These are phyloP conservation scores for Fomes fomentarius DNA, from an alignment of 1,284 basidiomycete genomes.

Conservation along the genomic window DNA sequence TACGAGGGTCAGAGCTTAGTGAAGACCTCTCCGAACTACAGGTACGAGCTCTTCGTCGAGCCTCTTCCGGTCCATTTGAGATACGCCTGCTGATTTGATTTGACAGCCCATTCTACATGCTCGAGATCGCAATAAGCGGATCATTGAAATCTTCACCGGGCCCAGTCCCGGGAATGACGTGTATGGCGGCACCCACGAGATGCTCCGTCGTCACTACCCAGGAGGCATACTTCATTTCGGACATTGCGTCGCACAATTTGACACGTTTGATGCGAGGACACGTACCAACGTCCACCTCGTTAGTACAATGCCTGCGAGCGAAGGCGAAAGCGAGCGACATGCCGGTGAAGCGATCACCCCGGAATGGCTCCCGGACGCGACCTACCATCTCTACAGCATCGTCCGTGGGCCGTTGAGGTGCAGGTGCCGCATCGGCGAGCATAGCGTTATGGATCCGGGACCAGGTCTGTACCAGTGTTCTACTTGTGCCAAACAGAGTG, in stretches of 20 bases:
- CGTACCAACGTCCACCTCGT: no score
- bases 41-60: background rate
- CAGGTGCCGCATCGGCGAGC: background rate
- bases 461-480: background rate
- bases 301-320: no score
- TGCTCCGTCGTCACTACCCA: background rate
- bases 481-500: background rate
- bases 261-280: background rate
- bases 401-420: background rate
- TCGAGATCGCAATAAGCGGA: background rate
- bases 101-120: background rate
- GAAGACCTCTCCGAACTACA: background rate
- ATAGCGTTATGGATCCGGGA: background rate
- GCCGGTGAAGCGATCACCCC: no score
- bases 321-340: no score
- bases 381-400: background rate
- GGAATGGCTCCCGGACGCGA: background rate
- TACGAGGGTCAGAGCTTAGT: background rate
- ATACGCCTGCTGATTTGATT: no score
- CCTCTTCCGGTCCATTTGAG: no score
- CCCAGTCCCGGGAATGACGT: background rate
- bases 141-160: background rate
- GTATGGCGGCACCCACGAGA: background rate
- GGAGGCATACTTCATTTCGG: background rate
- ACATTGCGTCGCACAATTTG: background rate